Evolutionary conservation across 2,329 filamentous ascomycete species (phyloP), one percentile per base, ranked within the genome.

Genomic region (Fusarium sp.): DNA sequence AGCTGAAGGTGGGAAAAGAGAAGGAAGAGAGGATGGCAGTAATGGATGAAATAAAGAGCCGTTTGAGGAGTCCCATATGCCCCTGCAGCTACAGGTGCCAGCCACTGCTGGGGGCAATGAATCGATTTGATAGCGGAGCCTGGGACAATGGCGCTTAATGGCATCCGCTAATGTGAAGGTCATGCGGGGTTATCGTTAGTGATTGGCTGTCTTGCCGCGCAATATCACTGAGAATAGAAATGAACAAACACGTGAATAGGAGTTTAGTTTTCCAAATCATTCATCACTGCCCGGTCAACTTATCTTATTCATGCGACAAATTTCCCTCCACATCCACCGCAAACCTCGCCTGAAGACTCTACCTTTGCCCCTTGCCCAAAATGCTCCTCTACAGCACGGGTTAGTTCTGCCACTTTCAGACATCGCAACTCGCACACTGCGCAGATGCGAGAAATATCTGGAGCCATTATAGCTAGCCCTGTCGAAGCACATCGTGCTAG

Each of bases 361-460:
- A 79, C 65, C 27, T 63, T 59, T 6, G 73, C 71, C 2, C 73
- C 75, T 1, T 67, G 52, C 0, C 75, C 76, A 6, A 79, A 58
- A 31, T 77, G 66, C 52, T 75, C 63, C 33, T 70, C 61, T 4
- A 77, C 78, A 14, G 80, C 72, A 21, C 67, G 74, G 4, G 72
- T 66, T 21, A 88, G 74, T 63, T 82, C 80, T 6, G 80, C 76
- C 0, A 79, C 73, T 43, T 81, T 80, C 20, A 88, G 78, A 10
- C 84, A 86, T 23, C 86, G 81, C 25, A 81, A 74, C 17, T 82
- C 82, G 67, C 87, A 89, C 4, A 88, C 83, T 20, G 83, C 84
- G 52, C 87, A 89, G 5, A 82, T 81, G 33, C 82, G 79, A 1
- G 86, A 87, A 45, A 84, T 79, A 4, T 83, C 84, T 0, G 86